Evolutionary conservation across 176 grass and related monocot genomes (phyloP), one percentile per base, ranked within the genome.

Genomic region (Areca catechu): DNA sequence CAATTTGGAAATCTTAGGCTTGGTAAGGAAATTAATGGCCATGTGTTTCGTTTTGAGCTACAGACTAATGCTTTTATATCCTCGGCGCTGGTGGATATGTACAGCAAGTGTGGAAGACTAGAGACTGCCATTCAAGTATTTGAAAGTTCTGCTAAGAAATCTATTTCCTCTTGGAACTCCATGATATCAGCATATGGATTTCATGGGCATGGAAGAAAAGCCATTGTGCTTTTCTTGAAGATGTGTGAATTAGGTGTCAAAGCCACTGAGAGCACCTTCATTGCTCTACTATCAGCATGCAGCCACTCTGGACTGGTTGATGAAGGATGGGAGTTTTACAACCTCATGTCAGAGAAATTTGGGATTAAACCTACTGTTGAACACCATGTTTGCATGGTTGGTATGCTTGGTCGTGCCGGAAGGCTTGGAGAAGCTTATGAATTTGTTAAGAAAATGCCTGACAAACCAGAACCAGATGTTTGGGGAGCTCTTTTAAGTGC

Each of bases 161-260:
- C 78, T 3, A 62, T 76, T 76, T 81, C 93, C 66, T 90, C 75
- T 15, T 92, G 93, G 93, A 98, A 98, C 61, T 92, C 84, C 48
- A 82, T 98, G 84, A 98, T 92, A 74, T 74, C 83, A 50, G 86
- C 83, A 21, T 85, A 85, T 22, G 84, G 84, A 12, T 76, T 92
- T 64, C 87, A 92, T 76, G 76, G 87, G 19, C 71, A 80, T 58
- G 87, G 84, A 57, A 62, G 76, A 61, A 82, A 65, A 49, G 81
- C 93, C 0, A 83, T 89, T 22, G 76, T 82, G 28, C 79, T 85
- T 83, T 89, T 92, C 71, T 51, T 53, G 25, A 63, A 72, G 71
- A 89, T 98, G 87, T 80, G 58, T 54, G 48, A 71, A 49, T 92
- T 71, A 50, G 81, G 73, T 70, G 68, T 20, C 21, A 66, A 71